Percentiles rank a stretch among this genome's conserved stretches.
phyloP scores from a whole-genome alignment of 305 asterid species.

The Coffea humblotiana region DNA sequence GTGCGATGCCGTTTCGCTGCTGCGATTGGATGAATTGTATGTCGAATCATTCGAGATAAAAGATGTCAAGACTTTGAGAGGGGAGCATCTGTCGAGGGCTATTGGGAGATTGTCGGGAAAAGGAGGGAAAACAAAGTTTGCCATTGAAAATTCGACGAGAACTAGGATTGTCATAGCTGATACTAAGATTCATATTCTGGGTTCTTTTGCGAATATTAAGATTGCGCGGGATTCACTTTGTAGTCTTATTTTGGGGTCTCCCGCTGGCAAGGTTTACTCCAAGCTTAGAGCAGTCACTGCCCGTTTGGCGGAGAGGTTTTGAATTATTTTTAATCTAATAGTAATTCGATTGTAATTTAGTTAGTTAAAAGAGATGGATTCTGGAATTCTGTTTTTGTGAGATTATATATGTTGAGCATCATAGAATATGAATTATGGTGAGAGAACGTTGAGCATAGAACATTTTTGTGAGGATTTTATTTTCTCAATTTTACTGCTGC shows the following conservation, averaged over 20 bases:
- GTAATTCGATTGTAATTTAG: background rate
- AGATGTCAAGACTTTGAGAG: conserved; percentile 79
- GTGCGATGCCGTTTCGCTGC: conserved; percentile 68
- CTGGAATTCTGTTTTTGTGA: background rate
- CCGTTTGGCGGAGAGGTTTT: conserved; percentile 66
- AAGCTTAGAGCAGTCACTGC: conserved; percentile 70
- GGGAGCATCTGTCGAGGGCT: conserved; percentile 84
- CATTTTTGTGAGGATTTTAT: too few relatives aligned
- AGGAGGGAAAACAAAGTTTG: conserved; percentile 82
- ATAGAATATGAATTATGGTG: background rate
- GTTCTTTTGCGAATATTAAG: conserved; percentile 69
- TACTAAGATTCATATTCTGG: conserved; percentile 71
- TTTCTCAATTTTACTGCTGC: background rate
- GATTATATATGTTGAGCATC: background rate
- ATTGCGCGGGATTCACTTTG: conserved; percentile 77
- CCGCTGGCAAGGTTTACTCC: conserved; percentile 86
- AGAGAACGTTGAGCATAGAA: background rate
- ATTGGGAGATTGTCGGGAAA: conserved; percentile 85
- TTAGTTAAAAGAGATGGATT: background rate
- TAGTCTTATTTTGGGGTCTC: conserved; percentile 77
- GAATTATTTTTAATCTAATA: background rate
- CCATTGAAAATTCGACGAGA: conserved; percentile 76
- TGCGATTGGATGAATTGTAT: conserved; percentile 74
- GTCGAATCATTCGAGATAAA: conserved; percentile 81
- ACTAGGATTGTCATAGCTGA: conserved; percentile 80